Evolutionary conservation across 2,329 filamentous ascomycete genomes (phyloP), one percentile per base, ranked within the genome.

Genomic region (Alternaria triticimaculans): DNA sequence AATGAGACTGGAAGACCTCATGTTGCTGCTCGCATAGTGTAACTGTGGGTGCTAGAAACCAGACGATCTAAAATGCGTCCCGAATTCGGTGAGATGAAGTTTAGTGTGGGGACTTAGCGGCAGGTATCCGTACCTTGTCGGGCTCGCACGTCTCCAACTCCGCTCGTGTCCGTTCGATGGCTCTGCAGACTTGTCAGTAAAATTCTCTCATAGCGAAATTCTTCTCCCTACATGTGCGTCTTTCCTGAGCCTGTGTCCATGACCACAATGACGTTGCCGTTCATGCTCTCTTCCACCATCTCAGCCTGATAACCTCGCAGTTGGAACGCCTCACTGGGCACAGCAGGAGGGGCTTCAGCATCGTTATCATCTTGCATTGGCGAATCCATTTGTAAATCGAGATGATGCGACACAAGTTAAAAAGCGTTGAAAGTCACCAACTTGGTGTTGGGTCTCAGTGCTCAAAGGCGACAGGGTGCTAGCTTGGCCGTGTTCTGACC

Each of bases 221-320:
- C 11, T 21, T 18, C 3, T 6, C 21, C 41, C 45, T 67, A 78
- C 78, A 85, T 79, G 51, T 83, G 81, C 14, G 83, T 85, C 68
- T 85, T 85, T 12, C 83, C 83, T 62, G 80, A 82, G 26, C 83
- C 83, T 3, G 83, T 85, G 55, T 84, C 82, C 82, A 84, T 84
- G 12, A 79, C 82, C 43, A 84, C 82, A 56, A 85, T 84, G 58
- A 83, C 76, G 64, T 85, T 85, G 18, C 72, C 68, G 46, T 75
- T 71, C 33, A 85, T 62, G 68, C 81, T 83, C 59, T 79, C 77
- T 45, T 83, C 78, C 3, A 85, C 77, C 83, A 85, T 85, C 68
- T 85, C 83, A 68, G 80, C 73, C 75, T 85, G 84, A 63, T 85
- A 85, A 1, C 79, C 77, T 11, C 83, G 81, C 6, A 83, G 73